A percentile compares a stretch with the other conserved stretches of the same genome.
These are phyloP conservation scores for Epichloe coenophiala DNA, from an alignment of 2,329 filamentous ascomycete genomes.

Conservation along the genomic window DNA sequence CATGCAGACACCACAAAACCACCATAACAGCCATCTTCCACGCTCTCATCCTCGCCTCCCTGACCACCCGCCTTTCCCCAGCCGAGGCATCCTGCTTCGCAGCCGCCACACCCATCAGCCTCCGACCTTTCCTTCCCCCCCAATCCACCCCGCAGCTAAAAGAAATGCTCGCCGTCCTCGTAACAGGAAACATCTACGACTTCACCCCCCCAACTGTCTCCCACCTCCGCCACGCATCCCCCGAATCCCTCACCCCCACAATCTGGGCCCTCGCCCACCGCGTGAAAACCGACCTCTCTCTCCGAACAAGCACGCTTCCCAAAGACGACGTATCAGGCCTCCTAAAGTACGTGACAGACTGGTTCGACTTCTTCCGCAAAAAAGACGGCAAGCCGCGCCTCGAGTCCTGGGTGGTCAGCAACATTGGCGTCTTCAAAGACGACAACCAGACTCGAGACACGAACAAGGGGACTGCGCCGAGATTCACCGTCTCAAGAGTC, in stretches of 20 bases:
- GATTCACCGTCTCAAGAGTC: constrained; percentile 27
- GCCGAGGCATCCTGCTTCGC: constrained; percentile 20
- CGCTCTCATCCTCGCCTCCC: constrained; percentile 27
- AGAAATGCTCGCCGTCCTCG: constrained; percentile 23
- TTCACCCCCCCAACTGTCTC: constrained; percentile 13
- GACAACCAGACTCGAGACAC: neutral
- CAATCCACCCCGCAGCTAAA: constrained; percentile 13
- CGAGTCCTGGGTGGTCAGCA: constrained; percentile 38
- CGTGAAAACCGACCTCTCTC: constrained; percentile 21
- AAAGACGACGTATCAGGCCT: constrained; percentile 30
- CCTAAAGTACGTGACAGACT: constrained; percentile 29
- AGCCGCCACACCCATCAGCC: constrained; percentile 29
- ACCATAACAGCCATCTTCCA: constrained; percentile 38
- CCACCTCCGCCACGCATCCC: constrained; percentile 10
- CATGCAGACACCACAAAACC: constrained; percentile 25
- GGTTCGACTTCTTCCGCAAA: constrained; percentile 23
- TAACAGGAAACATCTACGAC: constrained; percentile 21
- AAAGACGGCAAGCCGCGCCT: constrained; percentile 29
- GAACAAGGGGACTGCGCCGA: neutral
- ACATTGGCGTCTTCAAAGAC: constrained; percentile 30
- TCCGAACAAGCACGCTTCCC: constrained; percentile 21
- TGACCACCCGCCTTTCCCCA: constrained; percentile 24
- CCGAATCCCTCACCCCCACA: constrained; percentile 11
- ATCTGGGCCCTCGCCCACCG: constrained; percentile 30
- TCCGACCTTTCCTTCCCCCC: constrained; percentile 24